Evolutionary conservation across 106 monocot genomes (phyloP).

Genomic region (Narthecium ossifragum): DNA sequence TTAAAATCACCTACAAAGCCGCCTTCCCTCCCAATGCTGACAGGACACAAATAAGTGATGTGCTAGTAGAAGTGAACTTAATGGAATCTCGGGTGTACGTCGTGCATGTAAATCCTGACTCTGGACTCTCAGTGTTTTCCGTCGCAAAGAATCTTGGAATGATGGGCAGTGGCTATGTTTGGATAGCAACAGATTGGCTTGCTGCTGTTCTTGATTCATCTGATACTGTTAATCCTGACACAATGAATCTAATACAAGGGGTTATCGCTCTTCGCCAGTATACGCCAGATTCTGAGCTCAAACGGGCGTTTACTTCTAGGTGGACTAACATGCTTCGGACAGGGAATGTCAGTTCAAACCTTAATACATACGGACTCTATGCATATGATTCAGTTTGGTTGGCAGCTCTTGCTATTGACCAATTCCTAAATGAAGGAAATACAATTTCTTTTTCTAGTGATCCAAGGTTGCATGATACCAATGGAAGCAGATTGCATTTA

Average conservation of each 20-base stretch:
- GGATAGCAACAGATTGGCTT: conserved; percentile 52
- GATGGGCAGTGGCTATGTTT: conserved; percentile 41
- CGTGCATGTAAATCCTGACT: conserved; percentile 46
- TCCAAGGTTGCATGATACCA: conserved; percentile 18
- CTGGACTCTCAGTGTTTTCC: conserved; percentile 30
- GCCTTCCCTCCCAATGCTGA: conserved; percentile 21
- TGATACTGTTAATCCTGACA: background rate
- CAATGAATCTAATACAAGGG: conserved; percentile 32
- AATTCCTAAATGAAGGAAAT: conserved; percentile 19
- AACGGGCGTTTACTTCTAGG: conserved; percentile 7
- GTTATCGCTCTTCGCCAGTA: conserved; percentile 27
- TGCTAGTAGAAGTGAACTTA: conserved; percentile 23
- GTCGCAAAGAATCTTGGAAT: conserved; percentile 27
- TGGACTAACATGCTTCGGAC: conserved; percentile 17
- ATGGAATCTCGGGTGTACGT: conserved; percentile 39
- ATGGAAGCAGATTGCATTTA: conserved; percentile 16
- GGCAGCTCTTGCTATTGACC: conserved; percentile 29
- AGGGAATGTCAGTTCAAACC: background rate
- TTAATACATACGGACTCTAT: conserved; percentile 31
- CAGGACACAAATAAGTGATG: conserved; percentile 1
- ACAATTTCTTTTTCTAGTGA: conserved; percentile 22
- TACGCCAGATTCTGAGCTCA: conserved; percentile 24
- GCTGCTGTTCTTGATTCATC: conserved; percentile 27
- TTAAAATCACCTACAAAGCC: conserved; percentile 39
- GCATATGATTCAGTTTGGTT: conserved; percentile 49